Percentiles rank a stretch among this genome's conserved stretches.
phyloP scores from a whole-genome alignment of 805 yeast genomes.

The Zygoascus flipseniorum region DNA sequence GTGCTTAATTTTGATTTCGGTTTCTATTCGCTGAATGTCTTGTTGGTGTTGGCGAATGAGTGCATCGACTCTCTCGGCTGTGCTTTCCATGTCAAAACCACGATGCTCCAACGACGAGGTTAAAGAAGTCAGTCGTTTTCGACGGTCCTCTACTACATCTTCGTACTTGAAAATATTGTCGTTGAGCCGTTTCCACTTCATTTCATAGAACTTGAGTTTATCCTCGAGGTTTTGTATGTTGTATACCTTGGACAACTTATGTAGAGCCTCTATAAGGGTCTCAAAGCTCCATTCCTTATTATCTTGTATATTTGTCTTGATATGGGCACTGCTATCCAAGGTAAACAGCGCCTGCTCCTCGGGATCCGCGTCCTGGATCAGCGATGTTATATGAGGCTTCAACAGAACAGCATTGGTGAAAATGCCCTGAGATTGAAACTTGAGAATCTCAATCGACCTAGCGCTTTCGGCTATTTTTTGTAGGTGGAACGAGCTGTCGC shows the following conservation, averaged over 20 bases:
- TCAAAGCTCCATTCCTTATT: constrained; percentile 25
- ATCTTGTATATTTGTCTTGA: neutral
- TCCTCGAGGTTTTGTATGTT: constrained; percentile 33
- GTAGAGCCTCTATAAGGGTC: constrained; percentile 37
- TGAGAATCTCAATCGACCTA: constrained; percentile 19
- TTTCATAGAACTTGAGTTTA: constrained; percentile 21
- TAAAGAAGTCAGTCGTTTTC: constrained; percentile 28
- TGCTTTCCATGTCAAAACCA: constrained; percentile 4
- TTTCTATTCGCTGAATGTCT: constrained; percentile 14
- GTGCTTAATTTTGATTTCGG: constrained; percentile 10
- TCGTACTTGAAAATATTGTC: constrained; percentile 38
- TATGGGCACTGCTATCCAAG: neutral
- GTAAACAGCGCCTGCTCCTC: constrained; percentile 14
- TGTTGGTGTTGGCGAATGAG: constrained; percentile 10
- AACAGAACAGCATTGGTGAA: constrained; percentile 56
- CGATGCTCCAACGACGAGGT: constrained; percentile 10
- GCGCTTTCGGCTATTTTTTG: constrained; percentile 10
- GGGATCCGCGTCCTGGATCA: constrained; percentile 51
- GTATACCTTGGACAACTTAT: constrained; percentile 29
- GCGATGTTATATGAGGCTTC: constrained; percentile 43
- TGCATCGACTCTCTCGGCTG: constrained; percentile 9
- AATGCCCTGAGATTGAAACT: constrained; percentile 51
- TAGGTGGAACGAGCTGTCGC: constrained; percentile 8
- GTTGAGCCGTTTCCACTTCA: constrained; percentile 30
- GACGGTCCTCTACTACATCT: constrained; percentile 36